A percentile compares a stretch with the other conserved stretches of the same genome.
phyloP scores from a whole-genome alignment of 1,284 basidiomycete species.

The Neonothopanus nambi region DNA sequence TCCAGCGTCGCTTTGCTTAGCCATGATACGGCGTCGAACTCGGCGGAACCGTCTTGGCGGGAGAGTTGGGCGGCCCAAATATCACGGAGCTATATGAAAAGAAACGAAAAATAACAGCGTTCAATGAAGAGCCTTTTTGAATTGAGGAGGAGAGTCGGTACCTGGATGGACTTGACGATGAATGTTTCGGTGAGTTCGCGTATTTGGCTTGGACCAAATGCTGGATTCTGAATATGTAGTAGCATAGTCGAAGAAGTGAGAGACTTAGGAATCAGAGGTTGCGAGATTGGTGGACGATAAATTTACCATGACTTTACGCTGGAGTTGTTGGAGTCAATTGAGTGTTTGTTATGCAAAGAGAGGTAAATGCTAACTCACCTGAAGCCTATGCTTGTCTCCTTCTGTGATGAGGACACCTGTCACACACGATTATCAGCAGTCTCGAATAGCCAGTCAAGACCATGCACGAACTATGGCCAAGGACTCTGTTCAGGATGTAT shows the following conservation, averaged over 20 bases:
- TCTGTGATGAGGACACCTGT: slow-evolving; percentile 14
- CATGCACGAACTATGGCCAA: slow-evolving; percentile 10
- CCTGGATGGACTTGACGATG: slow-evolving; percentile 16
- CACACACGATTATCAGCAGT: not conserved
- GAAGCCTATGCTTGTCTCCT: slow-evolving; percentile 16
- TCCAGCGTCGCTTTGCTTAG: slow-evolving; percentile 63
- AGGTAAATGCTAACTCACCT: slow-evolving; percentile 2
- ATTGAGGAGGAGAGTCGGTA: not conserved
- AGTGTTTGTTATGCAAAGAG: not conserved
- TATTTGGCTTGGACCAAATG: slow-evolving; percentile 17
- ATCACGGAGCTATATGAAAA: slow-evolving; percentile 43
- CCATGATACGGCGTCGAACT: slow-evolving; percentile 54
- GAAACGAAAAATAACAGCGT: not conserved
- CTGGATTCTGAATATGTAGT: slow-evolving; percentile 13
- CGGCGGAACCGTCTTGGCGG: slow-evolving; percentile 27
- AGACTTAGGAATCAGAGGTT: not conserved
- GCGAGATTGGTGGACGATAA: not conserved
- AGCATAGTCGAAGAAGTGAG: too few relatives aligned
- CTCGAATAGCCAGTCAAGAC: too few relatives aligned
- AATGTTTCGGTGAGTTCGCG: slow-evolving; percentile 16
- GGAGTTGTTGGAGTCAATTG: not conserved
- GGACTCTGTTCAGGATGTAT: slow-evolving; percentile 1
- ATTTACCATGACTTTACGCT: slow-evolving; percentile 18
- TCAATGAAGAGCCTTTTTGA: not conserved
- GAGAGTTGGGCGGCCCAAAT: slow-evolving; percentile 37